Conservation (phyloP, 768 basidiomycete species). For the Rhizopogon sp. region DNA sequence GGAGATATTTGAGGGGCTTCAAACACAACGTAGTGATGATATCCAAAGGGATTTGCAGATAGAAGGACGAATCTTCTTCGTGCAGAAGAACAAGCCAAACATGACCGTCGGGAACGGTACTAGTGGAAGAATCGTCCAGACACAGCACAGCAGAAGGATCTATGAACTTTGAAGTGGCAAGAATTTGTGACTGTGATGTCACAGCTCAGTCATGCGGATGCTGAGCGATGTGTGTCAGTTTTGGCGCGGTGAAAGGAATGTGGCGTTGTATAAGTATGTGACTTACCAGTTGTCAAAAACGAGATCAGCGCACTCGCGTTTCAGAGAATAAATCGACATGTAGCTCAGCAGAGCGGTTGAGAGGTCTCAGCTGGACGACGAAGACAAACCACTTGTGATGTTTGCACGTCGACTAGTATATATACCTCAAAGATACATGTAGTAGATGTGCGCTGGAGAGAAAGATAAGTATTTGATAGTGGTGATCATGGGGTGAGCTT, state of each 20-base stretch:
- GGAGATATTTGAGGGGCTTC: too few relatives aligned
- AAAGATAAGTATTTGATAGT: too few relatives aligned
- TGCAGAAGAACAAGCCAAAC: too few relatives aligned
- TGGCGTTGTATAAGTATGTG: background rate
- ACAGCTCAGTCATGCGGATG: constrained; percentile 22
- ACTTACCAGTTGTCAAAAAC: constrained; percentile 56
- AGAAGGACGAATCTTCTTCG: too few relatives aligned
- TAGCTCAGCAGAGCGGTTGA: background rate
- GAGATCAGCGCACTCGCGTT: constrained; percentile 47
- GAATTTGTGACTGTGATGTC: too few relatives aligned
- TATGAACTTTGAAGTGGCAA: too few relatives aligned
- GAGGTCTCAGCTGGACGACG: background rate
- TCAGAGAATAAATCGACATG: constrained; percentile 52
- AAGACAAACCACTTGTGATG: background rate
- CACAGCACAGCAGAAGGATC: too few relatives aligned
- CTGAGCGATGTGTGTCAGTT: constrained; percentile 20
- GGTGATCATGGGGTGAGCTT: too few relatives aligned
- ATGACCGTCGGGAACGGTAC: too few relatives aligned
- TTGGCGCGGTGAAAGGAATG: background rate
- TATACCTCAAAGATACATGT: background rate
- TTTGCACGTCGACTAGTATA: background rate
- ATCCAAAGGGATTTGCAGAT: too few relatives aligned
- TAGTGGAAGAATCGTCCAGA: too few relatives aligned
- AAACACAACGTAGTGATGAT: too few relatives aligned
- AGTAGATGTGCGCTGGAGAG: background rate